Base-by-base conservation (phyloP, 768 basidiomycete genomes). In the Megacollybia marginata region DNA sequence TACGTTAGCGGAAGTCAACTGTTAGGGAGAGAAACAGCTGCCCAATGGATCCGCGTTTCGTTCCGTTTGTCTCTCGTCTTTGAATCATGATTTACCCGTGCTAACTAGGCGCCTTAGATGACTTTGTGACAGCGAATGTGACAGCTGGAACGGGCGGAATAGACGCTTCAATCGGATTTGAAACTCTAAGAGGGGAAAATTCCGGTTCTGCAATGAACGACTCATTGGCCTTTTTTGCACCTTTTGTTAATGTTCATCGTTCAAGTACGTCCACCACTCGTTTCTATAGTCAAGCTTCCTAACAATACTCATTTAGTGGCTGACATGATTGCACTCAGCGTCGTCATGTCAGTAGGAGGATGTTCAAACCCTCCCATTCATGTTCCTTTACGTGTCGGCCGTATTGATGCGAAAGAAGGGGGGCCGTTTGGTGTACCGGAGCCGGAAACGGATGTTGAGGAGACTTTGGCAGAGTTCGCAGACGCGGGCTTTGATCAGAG, bases 161-260 rank as follows among this genome's bases (percentile, higher is more conserved):
- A 13, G 61, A 61, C 46, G 61, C 59, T 3, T 55, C 53, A 2
- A 58, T 59, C 18, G 52, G 54, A n/a, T 61, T 57, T 35, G 61
- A 62, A 48, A 55, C 54, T 10, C 49, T 56, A 7, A 51, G 53
- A 10, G 48, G 52, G 2, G 55, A 61, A 46, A 57, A 57, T 33
- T 47, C 44, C 9, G 54, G 56, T 19, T 31, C 54, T 15, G 56
- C 54, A 12, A 48, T 55, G 44, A 57, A 55, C 28, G 54, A 53
- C 33, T 53, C 52, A 18, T 47, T 57, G 18, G 47, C 33, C 1
- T 53, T 53, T 33, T 53, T 52, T 40, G 53, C 47, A 9, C 56
- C 54, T 5, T 54, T 53, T 46, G 49, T 51, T 20, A 53, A 52
- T 45, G 43, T 44, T 15, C 32, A 51, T 48, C 46, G 50, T 18